Conservation (phyloP, 805 yeast genomes). For the Yarrowia keelungensis region DNA sequence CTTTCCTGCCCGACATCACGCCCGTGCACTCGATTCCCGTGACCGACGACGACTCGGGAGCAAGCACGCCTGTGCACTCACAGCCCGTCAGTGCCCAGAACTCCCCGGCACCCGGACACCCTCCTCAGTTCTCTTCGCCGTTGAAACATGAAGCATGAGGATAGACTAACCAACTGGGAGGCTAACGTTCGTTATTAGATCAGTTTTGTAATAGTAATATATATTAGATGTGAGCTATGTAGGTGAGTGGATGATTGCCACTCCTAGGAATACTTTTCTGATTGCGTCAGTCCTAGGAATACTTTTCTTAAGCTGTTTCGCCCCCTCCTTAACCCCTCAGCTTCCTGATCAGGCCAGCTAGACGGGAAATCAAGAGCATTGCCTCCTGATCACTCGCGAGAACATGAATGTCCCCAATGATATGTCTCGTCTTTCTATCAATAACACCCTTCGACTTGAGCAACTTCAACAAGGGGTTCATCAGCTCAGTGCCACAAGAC, state of each 20-base stretch:
- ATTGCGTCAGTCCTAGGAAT: too few species aligned
- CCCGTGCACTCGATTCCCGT: conserved; percentile 24
- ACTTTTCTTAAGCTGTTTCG: too few species aligned
- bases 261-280: too few species aligned
- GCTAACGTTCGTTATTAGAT: neutral
- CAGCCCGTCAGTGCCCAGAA: neutral
- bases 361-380: neutral
- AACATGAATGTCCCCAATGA: conserved; percentile 4
- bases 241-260: neutral
- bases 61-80: neutral
- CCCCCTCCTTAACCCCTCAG: conserved; percentile 4
- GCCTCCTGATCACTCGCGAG: conserved; percentile 18
- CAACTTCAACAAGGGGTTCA: conserved; percentile 16
- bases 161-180: too few species aligned
- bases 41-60: conserved; percentile 14
- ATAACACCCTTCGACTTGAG: conserved; percentile 3
- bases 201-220: conserved; percentile 10
- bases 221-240: neutral
- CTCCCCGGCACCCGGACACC: conserved; percentile 6
- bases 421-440: conserved; percentile 7
- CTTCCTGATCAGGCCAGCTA: conserved; percentile 19
- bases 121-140: conserved; percentile 4
- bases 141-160: neutral
- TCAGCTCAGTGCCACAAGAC: conserved; percentile 25
- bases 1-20: conserved; percentile 10